phyloP scores from a whole-genome alignment of 2,329 filamentous ascomycete genomes.

The Cladophialophora carrionii region DNA sequence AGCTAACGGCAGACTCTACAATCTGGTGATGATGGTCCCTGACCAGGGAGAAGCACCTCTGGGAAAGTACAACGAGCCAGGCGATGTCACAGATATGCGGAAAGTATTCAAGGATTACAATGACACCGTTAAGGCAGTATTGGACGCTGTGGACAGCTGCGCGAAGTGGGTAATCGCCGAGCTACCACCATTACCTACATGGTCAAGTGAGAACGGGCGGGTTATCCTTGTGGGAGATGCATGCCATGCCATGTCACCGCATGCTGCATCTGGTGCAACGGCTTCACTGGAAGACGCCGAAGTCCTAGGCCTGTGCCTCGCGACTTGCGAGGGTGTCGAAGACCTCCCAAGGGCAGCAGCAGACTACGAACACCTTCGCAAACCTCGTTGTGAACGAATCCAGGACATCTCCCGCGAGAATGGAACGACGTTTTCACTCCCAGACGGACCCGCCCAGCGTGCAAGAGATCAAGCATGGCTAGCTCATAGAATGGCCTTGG shows the following conservation, averaged over 20 bases:
- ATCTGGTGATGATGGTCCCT: conserved; percentile 20
- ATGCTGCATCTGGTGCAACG: conserved; percentile 49
- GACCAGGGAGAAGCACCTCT: conserved; percentile 12
- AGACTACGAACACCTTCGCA: conserved; percentile 22
- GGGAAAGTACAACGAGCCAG: conserved; percentile 45
- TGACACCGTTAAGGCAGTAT: conserved; percentile 10
- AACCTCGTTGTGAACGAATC: conserved; percentile 22
- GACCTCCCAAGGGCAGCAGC: conserved; percentile 2
- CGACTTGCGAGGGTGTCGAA: background rate
- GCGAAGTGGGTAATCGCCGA: conserved; percentile 26
- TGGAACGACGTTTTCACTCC: conserved; percentile 13
- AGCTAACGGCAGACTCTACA: conserved; percentile 19
- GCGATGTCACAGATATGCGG: conserved; percentile 51
- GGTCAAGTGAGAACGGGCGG: conserved; percentile 40
- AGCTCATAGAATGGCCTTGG: background rate
- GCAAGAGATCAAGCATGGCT: conserved; percentile 8
- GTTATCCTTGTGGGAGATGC: conserved; percentile 49
- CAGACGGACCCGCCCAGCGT: conserved; percentile 19
- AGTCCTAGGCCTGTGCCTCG: conserved; percentile 17
- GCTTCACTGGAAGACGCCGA: conserved; percentile 50
- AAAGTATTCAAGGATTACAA: conserved; percentile 17
- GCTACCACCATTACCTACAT: conserved; percentile 38
- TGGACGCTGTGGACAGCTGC: conserved; percentile 20
- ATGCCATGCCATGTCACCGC: conserved; percentile 51
- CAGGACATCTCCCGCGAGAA: conserved; percentile 20